Evolutionary conservation across 129 eudicot genomes (phyloP).

Genomic region (Centrapalus pauciflorus): DNA sequence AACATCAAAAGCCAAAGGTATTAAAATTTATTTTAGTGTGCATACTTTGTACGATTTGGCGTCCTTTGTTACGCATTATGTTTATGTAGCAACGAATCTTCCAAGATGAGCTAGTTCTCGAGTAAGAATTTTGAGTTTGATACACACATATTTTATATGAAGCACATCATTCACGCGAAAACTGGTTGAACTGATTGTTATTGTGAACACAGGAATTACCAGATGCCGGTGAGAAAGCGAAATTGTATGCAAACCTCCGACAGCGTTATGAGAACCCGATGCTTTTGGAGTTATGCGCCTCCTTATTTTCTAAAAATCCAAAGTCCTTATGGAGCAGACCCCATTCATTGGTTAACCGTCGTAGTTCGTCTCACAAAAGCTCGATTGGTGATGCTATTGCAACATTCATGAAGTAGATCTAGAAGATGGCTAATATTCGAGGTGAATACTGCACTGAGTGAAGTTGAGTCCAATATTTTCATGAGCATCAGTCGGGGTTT

Average conservation of each 20-base stretch:
- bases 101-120: too few species aligned
- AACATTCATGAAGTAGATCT: constrained; percentile 40
- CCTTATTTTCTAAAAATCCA: constrained; percentile 49
- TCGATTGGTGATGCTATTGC: constrained; percentile 54
- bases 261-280: constrained; percentile 57
- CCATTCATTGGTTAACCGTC: constrained; percentile 49
- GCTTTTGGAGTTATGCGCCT: constrained; percentile 53
- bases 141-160: too few species aligned
- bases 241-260: constrained; percentile 54
- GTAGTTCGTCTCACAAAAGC: constrained; percentile 35
- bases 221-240: constrained; percentile 49
- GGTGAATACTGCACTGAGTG: too few species aligned
- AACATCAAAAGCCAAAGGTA: constrained; percentile 59
- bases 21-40: neutral
- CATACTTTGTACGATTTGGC: neutral
- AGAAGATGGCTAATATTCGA: neutral
- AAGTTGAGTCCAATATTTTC: neutral
- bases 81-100: too few species aligned
- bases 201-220: constrained; percentile 37
- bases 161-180: neutral
- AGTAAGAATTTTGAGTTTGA: too few species aligned
- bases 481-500: neutral
- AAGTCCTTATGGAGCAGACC: constrained; percentile 64
- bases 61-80: too few species aligned
- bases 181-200: neutral